Evolutionary conservation across 768 basidiomycete species (phyloP).

Genomic region (Pleurotus tuoliensis): DNA sequence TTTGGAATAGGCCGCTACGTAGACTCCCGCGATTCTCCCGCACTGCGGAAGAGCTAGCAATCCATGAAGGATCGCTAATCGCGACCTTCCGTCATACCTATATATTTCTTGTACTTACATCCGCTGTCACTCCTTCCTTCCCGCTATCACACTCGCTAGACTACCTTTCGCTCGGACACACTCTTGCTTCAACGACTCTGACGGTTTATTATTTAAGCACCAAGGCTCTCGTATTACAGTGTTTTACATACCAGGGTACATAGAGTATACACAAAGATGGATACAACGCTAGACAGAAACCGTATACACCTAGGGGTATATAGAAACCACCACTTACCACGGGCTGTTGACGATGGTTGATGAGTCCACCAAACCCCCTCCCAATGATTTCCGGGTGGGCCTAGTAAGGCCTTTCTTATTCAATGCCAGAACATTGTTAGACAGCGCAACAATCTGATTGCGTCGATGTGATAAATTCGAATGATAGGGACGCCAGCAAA

Average conservation of each 20-base stretch:
- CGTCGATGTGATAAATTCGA: too few relatives aligned
- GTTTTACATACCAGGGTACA: slow-evolving; percentile 1
- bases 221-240: neutral
- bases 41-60: neutral
- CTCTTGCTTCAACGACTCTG: too few relatives aligned
- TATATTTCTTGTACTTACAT: neutral
- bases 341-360: slow-evolving; percentile 71
- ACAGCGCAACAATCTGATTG: slow-evolving; percentile 86
- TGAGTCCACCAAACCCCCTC: slow-evolving; percentile 36
- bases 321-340: slow-evolving; percentile 30
- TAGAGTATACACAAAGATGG: slow-evolving; percentile 12
- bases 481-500: neutral
- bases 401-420: slow-evolving; percentile 91
- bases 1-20: slow-evolving; percentile 73
- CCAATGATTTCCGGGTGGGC: slow-evolving; percentile 74
- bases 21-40: slow-evolving; percentile 47
- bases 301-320: slow-evolving; percentile 11
- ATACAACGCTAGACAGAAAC: slow-evolving; percentile 16
- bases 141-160: neutral
- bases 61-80: neutral
- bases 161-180: neutral
- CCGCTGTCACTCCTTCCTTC: neutral
- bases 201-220: too few relatives aligned
- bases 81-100: neutral
- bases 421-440: slow-evolving; percentile 89